Evolutionary conservation across 768 basidiomycete genomes (phyloP).

Genomic region (Lactarius indigo): DNA sequence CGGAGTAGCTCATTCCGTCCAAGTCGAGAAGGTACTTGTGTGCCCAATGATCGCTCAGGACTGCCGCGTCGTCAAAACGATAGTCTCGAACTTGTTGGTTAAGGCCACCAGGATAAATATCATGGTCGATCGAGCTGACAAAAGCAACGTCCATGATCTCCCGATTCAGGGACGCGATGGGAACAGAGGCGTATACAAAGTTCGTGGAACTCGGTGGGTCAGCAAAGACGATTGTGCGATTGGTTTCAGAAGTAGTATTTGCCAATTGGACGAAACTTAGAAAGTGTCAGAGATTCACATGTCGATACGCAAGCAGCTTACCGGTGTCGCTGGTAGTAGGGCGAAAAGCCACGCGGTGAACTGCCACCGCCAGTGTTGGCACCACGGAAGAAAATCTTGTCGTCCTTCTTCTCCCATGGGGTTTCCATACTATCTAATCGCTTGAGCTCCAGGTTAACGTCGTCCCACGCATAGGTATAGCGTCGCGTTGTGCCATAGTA

Average conservation of each 20-base stretch:
- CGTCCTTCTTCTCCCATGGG: conserved; percentile 85
- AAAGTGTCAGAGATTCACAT: conserved; percentile 13
- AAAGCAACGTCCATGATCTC: conserved; percentile 89
- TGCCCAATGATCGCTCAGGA: conserved; percentile 83
- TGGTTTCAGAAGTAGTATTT: conserved; percentile 48
- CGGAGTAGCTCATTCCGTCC: conserved; percentile 95
- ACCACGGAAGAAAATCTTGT: conserved; percentile 91
- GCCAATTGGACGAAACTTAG: conserved; percentile 73
- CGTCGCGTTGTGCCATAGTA: conserved; percentile 79
- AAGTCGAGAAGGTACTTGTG: conserved; percentile 90
- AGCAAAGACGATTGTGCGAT: conserved; percentile 65
- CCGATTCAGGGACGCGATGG: conserved; percentile 58
- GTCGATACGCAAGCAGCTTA: conserved; percentile 31
- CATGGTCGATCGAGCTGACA: conserved; percentile 67
- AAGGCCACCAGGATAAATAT: conserved; percentile 73
- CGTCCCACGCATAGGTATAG: conserved; percentile 92
- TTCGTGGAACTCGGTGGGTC: conserved; percentile 56
- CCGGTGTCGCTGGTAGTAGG: conserved; percentile 86
- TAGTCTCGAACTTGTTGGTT: conserved; percentile 58
- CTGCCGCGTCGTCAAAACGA: conserved; percentile 71
- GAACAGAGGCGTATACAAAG: conserved; percentile 60
- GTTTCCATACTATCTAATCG: conserved; percentile 81
- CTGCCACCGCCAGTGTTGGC: conserved; percentile 94
- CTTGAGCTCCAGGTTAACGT: conserved; percentile 64
- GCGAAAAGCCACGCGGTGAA: conserved; percentile 77